Evolutionary conservation across 192 early-diverging fungal species (phyloP), one percentile per base, ranked within the genome.

Genomic region (Coemansia sp.): DNA sequence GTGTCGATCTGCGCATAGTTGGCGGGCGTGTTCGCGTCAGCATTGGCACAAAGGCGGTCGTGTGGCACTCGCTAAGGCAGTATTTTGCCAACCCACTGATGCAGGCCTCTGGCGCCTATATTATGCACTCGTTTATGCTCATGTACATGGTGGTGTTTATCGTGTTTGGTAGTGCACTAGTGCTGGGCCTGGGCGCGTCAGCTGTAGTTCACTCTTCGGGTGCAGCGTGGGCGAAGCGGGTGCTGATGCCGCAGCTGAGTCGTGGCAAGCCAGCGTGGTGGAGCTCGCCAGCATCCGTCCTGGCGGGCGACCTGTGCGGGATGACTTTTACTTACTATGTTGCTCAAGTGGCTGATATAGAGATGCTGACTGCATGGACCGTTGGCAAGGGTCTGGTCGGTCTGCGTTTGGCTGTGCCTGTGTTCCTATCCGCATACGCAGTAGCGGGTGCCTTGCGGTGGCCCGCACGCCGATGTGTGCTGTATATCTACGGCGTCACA

Each of bases 61-160:
- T 79, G 39, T 28, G 38, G 50, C 73, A 75, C 40, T 34, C 65
- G 56, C 56, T 81, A 62, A 69, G 73, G 0, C 61, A 75, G 66
- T 81, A 81, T 63, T 67, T 71, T 24, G 66, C 67, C 45, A 81
- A 81, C 61, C 78, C 78, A 31, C 60, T 21, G 0, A 63, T 81
- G 37, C 78, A 81, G 66, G 20, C 78, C 3, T 81, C 78, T 28
- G 78, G 78, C 28, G 78, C 78, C 5, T 81, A 81, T 50, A 26
- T 81, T 35, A 81, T 81, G 78, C 78, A 81, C 51, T 81, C 78
- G 65, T 81, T 81, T 45, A 65, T 59, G 62, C 66, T 81, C 39
- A 81, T 81, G 78, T 81, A 72, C 62, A 48, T 48, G 16, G 0
- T 60, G 6, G 73, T 75, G 11, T 75, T 81, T 46, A 68, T 60